Evolutionary conservation across 805 yeast species (phyloP).

Genomic region (Candida orba): DNA sequence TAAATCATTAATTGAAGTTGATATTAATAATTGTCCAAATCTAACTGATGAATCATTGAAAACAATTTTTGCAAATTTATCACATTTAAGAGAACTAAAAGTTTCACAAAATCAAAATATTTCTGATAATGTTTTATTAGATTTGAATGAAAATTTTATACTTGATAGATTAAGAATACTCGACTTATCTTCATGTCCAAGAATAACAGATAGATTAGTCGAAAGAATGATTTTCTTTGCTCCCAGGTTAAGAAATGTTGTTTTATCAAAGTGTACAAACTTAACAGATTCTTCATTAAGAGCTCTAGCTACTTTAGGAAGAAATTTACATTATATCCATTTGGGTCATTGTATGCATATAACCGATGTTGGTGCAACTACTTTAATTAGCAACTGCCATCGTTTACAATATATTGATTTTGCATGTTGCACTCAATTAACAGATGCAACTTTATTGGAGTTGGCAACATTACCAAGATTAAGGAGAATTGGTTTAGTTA

Average conservation of each 20-base stretch:
- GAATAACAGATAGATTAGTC: constrained; percentile 73
- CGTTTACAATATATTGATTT: constrained; percentile 88
- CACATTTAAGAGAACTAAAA: constrained; percentile 79
- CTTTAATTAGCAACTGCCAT: constrained; percentile 68
- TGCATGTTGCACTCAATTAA: constrained; percentile 87
- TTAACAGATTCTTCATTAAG: constrained; percentile 77
- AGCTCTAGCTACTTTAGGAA: constrained; percentile 65
- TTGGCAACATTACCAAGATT: constrained; percentile 71
- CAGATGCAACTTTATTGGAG: constrained; percentile 74
- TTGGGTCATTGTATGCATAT: constrained; percentile 89
- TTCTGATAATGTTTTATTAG: constrained; percentile 57
- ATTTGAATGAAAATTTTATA: constrained; percentile 38
- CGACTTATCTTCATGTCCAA: constrained; percentile 78
- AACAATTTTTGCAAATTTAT: constrained; percentile 49
- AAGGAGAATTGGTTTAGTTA: constrained; percentile 88
- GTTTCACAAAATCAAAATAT: constrained; percentile 66
- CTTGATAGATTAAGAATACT: constrained; percentile 69
- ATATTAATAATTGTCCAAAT: constrained; percentile 73
- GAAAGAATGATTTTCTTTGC: constrained; percentile 67
- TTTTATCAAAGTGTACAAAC: constrained; percentile 80
- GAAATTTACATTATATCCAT: constrained; percentile 81
- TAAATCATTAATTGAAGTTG: constrained; percentile 80
- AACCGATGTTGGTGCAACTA: constrained; percentile 81
- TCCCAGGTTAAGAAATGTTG: constrained; percentile 82
- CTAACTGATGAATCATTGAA: constrained; percentile 60